phyloP scores from a whole-genome alignment of 139 green algal species.

The Chlorella sp. region DNA sequence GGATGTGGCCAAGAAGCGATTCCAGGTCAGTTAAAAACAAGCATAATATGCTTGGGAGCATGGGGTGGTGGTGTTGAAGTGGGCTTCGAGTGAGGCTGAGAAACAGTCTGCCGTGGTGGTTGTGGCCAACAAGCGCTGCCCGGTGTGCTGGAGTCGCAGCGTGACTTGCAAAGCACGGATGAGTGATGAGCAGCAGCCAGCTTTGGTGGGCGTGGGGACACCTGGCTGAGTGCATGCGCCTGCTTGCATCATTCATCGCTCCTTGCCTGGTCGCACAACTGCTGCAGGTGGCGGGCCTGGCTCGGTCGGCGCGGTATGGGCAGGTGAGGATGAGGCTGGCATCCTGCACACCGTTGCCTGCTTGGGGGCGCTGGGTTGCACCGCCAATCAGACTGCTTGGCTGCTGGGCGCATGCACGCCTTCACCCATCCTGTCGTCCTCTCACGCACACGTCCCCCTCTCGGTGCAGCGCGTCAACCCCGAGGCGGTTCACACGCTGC shows the following conservation, averaged over 20 bases:
- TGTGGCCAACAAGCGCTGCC: too few relatives aligned
- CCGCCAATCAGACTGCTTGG: background rate
- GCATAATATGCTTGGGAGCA: too few relatives aligned
- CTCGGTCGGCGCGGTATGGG: constrained; percentile 74
- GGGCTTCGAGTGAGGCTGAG: too few relatives aligned
- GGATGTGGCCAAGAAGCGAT: constrained; percentile 98
- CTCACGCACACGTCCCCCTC: too few relatives aligned
- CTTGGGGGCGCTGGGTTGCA: background rate
- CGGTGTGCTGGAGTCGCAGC: too few relatives aligned
- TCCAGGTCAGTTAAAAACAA: constrained; percentile 84
- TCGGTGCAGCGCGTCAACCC: constrained; percentile 78
- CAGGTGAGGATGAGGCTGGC: background rate
- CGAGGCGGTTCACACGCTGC: constrained; percentile 58
- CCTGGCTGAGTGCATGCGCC: too few relatives aligned
- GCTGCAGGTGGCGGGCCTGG: constrained; percentile 77
- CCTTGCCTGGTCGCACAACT: background rate
- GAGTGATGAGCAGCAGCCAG: too few relatives aligned
- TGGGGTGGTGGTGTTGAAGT: too few relatives aligned
- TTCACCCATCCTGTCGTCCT: background rate
- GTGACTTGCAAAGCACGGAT: too few relatives aligned
- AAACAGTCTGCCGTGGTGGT: too few relatives aligned
- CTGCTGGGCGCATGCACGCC: background rate
- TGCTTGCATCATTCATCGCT: too few relatives aligned
- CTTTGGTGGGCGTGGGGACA: too few relatives aligned
- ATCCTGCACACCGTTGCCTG: background rate